Conservation (phyloP, 2,329 filamentous ascomycete genomes). For the Colletotrichum neosansevieriae region DNA sequence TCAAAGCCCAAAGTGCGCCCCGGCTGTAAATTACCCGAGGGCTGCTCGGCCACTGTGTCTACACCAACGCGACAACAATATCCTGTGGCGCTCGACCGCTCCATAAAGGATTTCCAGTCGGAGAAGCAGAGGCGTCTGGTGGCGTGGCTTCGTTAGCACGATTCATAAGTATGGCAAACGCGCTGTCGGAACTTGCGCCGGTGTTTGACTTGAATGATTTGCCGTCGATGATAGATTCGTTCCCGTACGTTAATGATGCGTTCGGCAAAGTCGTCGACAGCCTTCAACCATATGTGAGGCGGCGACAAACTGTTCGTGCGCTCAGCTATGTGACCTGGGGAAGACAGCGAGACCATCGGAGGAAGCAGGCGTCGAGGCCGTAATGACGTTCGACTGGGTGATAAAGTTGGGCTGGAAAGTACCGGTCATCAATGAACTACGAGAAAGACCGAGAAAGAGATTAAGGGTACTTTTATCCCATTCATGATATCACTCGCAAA, state of each 20-base stretch:
- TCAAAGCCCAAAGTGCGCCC: constrained; percentile 46
- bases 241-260: constrained; percentile 39
- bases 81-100: constrained; percentile 2
- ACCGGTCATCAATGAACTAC: too few relatives aligned
- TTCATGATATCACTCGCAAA: background rate
- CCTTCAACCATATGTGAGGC: constrained; percentile 40
- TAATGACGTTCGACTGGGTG: background rate
- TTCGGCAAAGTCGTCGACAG: constrained; percentile 42
- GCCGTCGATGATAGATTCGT: background rate
- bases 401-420: background rate
- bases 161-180: background rate
- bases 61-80: constrained; percentile 52
- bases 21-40: constrained; percentile 44
- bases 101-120: background rate
- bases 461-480: constrained; percentile 6
- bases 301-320: background rate
- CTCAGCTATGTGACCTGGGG: constrained; percentile 15
- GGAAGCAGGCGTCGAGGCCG: background rate
- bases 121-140: constrained; percentile 10
- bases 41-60: constrained; percentile 43
- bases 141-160: background rate
- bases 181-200: background rate
- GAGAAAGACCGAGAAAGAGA: background rate
- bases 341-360: background rate
- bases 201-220: background rate